Conservation (phyloP, 2,329 filamentous ascomycete genomes). For the Alternaria sp. region DNA sequence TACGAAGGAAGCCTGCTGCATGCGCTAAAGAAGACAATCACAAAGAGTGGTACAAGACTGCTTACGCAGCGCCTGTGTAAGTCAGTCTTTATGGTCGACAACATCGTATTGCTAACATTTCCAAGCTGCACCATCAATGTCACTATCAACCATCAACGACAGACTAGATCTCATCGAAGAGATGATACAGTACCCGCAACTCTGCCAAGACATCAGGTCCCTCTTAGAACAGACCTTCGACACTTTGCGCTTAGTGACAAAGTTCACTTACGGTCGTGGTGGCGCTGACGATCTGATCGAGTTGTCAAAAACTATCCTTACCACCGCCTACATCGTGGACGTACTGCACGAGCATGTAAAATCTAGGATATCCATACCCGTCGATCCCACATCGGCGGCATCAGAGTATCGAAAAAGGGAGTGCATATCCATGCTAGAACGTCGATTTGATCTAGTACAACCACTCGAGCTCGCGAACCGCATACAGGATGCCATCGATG, state of each 20-base stretch:
- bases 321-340: slow-evolving; percentile 71
- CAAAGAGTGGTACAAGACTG: slow-evolving; percentile 86
- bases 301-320: slow-evolving; percentile 80
- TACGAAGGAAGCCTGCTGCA: slow-evolving; percentile 88
- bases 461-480: slow-evolving; percentile 73
- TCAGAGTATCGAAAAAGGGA: slow-evolving; percentile 30
- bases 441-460: slow-evolving; percentile 70
- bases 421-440: slow-evolving; percentile 55
- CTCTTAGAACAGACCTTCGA: slow-evolving; percentile 81
- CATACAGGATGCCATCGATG: slow-evolving; percentile 85
- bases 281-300: slow-evolving; percentile 89
- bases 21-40: slow-evolving; percentile 87
- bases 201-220: slow-evolving; percentile 74
- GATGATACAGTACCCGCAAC: slow-evolving; percentile 70
- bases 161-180: slow-evolving; percentile 82
- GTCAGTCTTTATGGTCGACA: slow-evolving; percentile 17
- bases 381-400: slow-evolving; percentile 10
- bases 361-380: slow-evolving; percentile 26
- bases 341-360: slow-evolving; percentile 34
- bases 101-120: slow-evolving; percentile 7
- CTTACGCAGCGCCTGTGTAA: slow-evolving; percentile 83
- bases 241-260: slow-evolving; percentile 88
- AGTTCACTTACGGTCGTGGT: slow-evolving; percentile 91
- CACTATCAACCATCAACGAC: slow-evolving; percentile 76
- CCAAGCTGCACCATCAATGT: slow-evolving; percentile 83